Evolutionary conservation across 495 filamentous ascomycete species (phyloP), one percentile per base, ranked within the genome.

Genomic region (Acidomyces sp.): DNA sequence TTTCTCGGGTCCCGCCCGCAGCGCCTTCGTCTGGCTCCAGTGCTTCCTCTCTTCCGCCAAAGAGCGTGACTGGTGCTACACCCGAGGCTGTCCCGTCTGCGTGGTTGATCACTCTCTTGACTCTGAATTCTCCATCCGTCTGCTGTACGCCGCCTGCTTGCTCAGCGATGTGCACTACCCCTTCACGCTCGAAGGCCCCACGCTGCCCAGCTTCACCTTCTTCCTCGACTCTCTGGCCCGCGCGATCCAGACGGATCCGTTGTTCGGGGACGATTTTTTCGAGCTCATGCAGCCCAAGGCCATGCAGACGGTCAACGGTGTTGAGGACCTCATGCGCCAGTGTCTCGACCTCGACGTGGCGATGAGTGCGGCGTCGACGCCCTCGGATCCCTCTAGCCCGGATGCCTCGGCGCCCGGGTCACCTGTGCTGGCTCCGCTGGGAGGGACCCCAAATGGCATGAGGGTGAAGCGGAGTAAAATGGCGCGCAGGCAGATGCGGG

Each of bases 1-100:
- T 6, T 77, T 73, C 47, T 58, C 61, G 10, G 71, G 71, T 2
- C 66, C 73, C 32, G 73, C 72, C 10, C 67, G 73, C 20, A 67
- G 68, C 39, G 70, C 73, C 4, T 77, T 70, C 55, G 55, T 73
- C 39, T 78, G 72, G 70, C 59, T 78, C 32, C 67, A 74, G 47
- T 75, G 70, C 58, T 72, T 75, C 37, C 52, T 76, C 6, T 37
- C 38, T 1, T 20, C 34, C n/a, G 64, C 49, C 19, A 70, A 73
- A 41, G 72, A 74, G 43, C 65, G 68, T 41, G 67, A 75, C 43
- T 78, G 71, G 70, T 73, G 70, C 47, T 53, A 65, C 46, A 70
- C 68, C 0, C 54, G 63, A 33, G 70, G 72, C 12, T 78, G 74
- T 55, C 71, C 73, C 16, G 62, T 66, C 16, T 78, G 74, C 51